Conservation (phyloP, 179 eudicot genomes). For the Silene coronaria region DNA sequence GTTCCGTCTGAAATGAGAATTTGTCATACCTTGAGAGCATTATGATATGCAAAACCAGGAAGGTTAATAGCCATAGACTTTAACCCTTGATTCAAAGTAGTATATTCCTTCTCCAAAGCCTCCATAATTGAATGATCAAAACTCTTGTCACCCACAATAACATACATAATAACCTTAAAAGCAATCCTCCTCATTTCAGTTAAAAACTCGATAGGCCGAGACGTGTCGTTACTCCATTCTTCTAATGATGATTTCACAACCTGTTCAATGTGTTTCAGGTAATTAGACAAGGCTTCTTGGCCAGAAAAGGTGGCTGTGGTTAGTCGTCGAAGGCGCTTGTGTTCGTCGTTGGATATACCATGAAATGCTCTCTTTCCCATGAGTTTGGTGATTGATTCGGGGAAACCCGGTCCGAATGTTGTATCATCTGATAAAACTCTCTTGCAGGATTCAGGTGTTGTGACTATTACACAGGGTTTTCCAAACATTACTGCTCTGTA, state of each 20-base stretch:
- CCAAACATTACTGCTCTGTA: conserved; percentile 50
- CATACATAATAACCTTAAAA: conserved; percentile 45
- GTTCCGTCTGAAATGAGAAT: too few relatives aligned
- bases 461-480: conserved; percentile 50
- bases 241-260: conserved; percentile 31
- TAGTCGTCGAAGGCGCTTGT: conserved; percentile 43
- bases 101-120: conserved; percentile 42
- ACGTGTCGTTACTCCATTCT: conserved; percentile 35
- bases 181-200: conserved; percentile 47
- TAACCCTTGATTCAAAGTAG: conserved; percentile 35
- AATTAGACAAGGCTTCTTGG: conserved; percentile 42
- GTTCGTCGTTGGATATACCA: conserved; percentile 43
- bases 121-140: conserved; percentile 29
- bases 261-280: conserved; percentile 37
- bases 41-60: conserved; percentile 55
- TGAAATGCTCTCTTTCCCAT: conserved; percentile 42
- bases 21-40: conserved; percentile 42
- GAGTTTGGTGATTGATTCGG: conserved; percentile 34
- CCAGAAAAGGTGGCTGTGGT: conserved; percentile 44
- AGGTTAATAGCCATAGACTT: conserved; percentile 52
- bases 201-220: conserved; percentile 42
- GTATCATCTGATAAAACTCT: conserved; percentile 39
- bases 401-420: conserved; percentile 46
- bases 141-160: conserved; percentile 39
- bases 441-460: conserved; percentile 42